Evolutionary conservation across 2,329 filamentous ascomycete species (phyloP).

Genomic region (Colletotrichum sojae): DNA sequence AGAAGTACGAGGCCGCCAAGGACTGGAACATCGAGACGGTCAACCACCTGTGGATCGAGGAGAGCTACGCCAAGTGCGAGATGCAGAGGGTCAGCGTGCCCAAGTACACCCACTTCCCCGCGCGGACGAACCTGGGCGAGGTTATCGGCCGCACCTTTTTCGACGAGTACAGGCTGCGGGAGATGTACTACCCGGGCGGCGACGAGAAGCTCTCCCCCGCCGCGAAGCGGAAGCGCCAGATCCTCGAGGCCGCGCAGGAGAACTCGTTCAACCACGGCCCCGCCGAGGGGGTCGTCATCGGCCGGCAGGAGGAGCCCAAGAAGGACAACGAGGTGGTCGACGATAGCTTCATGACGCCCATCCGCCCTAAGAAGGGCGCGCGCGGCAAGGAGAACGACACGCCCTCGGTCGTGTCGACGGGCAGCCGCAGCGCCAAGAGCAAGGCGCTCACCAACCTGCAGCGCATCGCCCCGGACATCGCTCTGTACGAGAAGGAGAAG

Average conservation of each 20-base stretch:
- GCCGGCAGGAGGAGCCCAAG: conserved; percentile 53
- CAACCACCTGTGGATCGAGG: conserved; percentile 98
- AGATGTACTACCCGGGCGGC: conserved; percentile 78
- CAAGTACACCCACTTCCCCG: conserved; percentile 89
- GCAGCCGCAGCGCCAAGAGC: conserved; percentile 89
- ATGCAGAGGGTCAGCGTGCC: conserved; percentile 79
- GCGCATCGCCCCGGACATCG: conserved; percentile 85
- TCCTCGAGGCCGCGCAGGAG: conserved; percentile 64
- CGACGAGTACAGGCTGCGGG: conserved; percentile 72
- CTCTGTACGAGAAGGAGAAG: conserved; percentile 92
- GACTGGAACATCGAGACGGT: conserved; percentile 94
- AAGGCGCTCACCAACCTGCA: conserved; percentile 85
- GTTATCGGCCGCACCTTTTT: conserved; percentile 91
- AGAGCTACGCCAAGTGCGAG: conserved; percentile 93
- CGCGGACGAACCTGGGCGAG: conserved; percentile 91
- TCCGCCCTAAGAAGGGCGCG: conserved; percentile 63
- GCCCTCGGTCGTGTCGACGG: conserved; percentile 75
- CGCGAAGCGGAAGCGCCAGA: conserved; percentile 64
- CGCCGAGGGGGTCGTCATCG: conserved; percentile 62
- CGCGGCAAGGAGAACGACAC: conserved; percentile 87
- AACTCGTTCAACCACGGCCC: conserved; percentile 64
- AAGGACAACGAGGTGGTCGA: conserved; percentile 57
- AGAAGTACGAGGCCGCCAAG: conserved; percentile 91
- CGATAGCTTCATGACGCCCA: conserved; percentile 64
- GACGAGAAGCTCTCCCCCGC: conserved; percentile 59